phyloP scores from a whole-genome alignment of 306 rosid genomes.

The Carpinus viminea region DNA sequence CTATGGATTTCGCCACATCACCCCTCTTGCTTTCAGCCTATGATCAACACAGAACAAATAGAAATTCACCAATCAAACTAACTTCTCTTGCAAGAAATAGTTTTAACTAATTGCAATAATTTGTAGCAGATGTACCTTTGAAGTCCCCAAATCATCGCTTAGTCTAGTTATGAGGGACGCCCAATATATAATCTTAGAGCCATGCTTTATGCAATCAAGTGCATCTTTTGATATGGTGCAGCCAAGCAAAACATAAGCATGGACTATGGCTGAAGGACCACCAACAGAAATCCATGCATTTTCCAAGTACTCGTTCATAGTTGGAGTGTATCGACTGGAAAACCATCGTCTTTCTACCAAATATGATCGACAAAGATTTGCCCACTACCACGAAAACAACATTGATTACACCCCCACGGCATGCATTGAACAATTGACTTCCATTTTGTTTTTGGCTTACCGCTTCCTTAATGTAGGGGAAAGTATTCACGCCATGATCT shows the following conservation, averaged over 20 bases:
- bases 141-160: conserved; percentile 38
- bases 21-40: neutral
- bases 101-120: too few species aligned
- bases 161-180: conserved; percentile 30
- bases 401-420: too few species aligned
- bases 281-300: too few species aligned
- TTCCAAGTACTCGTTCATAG: too few species aligned
- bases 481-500: too few species aligned
- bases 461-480: neutral
- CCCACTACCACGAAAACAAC: neutral
- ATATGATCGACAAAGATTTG: conserved; percentile 33
- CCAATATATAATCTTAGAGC: conserved; percentile 24
- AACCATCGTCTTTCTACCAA: conserved; percentile 39
- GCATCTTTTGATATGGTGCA: conserved; percentile 5
- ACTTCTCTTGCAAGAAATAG: too few species aligned
- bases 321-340: neutral
- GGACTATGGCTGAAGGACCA: too few species aligned
- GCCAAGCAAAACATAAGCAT: too few species aligned
- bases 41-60: too few species aligned
- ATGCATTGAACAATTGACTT: too few species aligned
- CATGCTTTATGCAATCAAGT: conserved; percentile 11
- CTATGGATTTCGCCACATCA: too few species aligned
- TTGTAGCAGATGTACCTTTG: conserved; percentile 14
- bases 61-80: too few species aligned
- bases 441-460: neutral